Percentiles rank a stretch among this genome's conserved stretches.
Evolutionary conservation across 2,329 filamentous ascomycete species (phyloP).

Genomic region (Fusarium newnesense): DNA sequence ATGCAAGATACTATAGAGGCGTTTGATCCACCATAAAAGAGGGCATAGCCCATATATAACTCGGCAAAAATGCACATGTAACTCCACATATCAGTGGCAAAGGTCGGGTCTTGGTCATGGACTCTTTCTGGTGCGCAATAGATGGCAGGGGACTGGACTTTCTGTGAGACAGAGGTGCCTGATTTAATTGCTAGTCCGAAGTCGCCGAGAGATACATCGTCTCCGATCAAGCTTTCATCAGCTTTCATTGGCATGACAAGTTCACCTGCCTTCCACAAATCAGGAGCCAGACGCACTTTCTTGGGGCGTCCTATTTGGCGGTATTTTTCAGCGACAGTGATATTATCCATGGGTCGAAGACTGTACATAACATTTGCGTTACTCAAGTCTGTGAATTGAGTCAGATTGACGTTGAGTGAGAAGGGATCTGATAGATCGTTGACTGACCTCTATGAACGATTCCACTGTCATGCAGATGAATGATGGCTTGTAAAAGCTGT

Average conservation of each 20-base stretch:
- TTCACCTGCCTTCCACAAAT: accelerated
- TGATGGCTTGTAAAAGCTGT: no score
- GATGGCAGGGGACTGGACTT: background rate
- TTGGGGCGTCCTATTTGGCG: background rate
- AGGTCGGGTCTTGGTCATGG: background rate
- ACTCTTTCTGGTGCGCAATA: background rate
- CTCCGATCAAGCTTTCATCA: background rate
- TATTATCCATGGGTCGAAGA: no score
- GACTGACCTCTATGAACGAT: background rate
- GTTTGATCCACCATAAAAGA: background rate
- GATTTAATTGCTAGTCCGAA: background rate
- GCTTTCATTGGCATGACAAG: background rate
- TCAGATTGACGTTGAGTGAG: no score
- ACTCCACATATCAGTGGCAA: background rate
- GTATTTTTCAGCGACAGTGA: no score
- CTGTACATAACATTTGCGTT: background rate
- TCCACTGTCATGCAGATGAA: no score
- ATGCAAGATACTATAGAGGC: background rate
- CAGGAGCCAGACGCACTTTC: accelerated
- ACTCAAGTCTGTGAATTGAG: no score
- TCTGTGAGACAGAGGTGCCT: background rate
- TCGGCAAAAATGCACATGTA: background rate
- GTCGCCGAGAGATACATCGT: accelerated
- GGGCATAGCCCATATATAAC: background rate
- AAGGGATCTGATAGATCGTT: no score